Evolutionary conservation across 305 asterid genomes (phyloP), one percentile per base, ranked within the genome.

Genomic region (Fraxinus angustifolia): DNA sequence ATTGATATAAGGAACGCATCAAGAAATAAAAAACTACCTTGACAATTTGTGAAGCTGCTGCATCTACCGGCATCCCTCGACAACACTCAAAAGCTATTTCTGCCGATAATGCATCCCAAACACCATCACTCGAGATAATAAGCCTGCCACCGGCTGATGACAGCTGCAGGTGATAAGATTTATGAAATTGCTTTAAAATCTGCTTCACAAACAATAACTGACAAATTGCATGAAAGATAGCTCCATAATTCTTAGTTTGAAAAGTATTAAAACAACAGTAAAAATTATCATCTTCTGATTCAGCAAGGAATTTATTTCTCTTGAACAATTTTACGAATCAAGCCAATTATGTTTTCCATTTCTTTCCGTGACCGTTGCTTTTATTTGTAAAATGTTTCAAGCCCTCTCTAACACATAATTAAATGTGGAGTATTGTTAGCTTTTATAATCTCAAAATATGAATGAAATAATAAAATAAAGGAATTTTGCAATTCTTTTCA

Each of bases 61-160:
- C 93, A 79, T 96, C 99, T 38, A 97, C 82, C 36, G 92, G 90
- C 98, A 94, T 90, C 73, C 96, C 98, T 80, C 94, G 88, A 80
- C 97, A 91, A 83, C 99, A 91, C 19, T 93, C 98, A 31, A 93
- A 85, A 84, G 98, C 99, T 34, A 82, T 34, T 88, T 96, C 99
- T 45, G 98, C 94, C 80, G 98, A 85, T 84, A 96, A 14, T 80
- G 99, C 96, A 80, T 96, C 99, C 99, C 99, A 96, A 87, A 96
- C 99, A 75, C 99, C 98, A 23, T 96, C 98, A 70, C 99, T 96
- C 78, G 98, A 89, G 84, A 96, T 86, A 42, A 96, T 87, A 73
- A 96, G 89, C 87, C 98, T 89, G 79, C 98, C 99, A 80, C 99
- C 99, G 6, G 92, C 90, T 26, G 98, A 84, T 74, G 99, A 87